Percentiles rank a stretch among this genome's conserved stretches.
phyloP scores from a whole-genome alignment of 179 eudicot species.

The Actinidia arguta region DNA sequence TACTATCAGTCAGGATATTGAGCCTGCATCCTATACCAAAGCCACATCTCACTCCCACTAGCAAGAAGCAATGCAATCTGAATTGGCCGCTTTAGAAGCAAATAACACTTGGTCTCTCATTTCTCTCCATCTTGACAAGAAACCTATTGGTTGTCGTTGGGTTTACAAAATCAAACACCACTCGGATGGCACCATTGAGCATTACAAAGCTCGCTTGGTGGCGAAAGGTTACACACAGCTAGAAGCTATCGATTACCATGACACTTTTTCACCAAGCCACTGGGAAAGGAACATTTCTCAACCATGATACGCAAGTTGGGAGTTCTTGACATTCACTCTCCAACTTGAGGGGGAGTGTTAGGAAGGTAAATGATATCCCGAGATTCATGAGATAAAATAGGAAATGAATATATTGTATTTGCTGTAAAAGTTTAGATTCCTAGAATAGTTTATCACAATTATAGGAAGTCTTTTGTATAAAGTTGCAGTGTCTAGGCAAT shows the following conservation, averaged over 20 bases:
- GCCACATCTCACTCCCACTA: slow-evolving; percentile 12
- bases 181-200: too few species aligned
- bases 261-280: slow-evolving; percentile 16
- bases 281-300: slow-evolving; percentile 9
- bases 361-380: neutral
- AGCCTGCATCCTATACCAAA: slow-evolving; percentile 10
- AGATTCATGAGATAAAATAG: neutral
- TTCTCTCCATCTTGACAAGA: neutral
- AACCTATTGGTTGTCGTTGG: neutral
- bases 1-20: slow-evolving; percentile 1
- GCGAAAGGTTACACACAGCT: too few species aligned
- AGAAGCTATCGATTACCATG: neutral
- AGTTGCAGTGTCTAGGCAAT: neutral
- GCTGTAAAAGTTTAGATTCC: neutral
- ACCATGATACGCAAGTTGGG: slow-evolving; percentile 14
- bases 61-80: too few species aligned
- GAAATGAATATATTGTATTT: neutral
- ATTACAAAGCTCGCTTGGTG: too few species aligned
- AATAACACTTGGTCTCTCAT: slow-evolving; percentile 23
- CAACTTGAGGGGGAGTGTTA: neutral
- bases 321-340: slow-evolving; percentile 12
- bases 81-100: neutral
- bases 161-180: slow-evolving; percentile 15
- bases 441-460: neutral
- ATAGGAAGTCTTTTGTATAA: neutral